Evolutionary conservation across 345 rosid genomes (phyloP).

Genomic region (Laguncularia racemosa): DNA sequence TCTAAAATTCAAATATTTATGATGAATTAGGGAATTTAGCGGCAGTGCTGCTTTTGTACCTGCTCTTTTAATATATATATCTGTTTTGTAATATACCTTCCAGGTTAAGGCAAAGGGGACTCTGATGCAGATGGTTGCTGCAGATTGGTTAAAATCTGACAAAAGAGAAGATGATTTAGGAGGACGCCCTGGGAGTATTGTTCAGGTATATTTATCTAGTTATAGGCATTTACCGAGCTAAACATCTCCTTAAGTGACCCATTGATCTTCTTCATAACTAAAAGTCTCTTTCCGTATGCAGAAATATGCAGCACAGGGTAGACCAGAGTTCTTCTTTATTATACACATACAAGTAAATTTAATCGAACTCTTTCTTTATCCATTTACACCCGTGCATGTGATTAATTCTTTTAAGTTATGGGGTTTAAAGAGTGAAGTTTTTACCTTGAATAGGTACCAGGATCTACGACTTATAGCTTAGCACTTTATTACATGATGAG

Average conservation of each 20-base stretch:
- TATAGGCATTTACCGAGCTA: neutral
- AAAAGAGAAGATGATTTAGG: conserved; percentile 91
- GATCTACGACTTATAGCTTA: conserved; percentile 75
- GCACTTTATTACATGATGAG: conserved; percentile 88
- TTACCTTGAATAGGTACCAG: conserved; percentile 62
- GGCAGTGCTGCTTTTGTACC: neutral
- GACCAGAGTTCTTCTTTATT: conserved; percentile 84
- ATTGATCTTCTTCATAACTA: neutral
- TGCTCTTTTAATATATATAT: conserved; percentile 2
- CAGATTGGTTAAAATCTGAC: conserved; percentile 90
- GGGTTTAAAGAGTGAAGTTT: conserved; percentile 6
- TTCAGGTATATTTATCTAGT: conserved; percentile 43
- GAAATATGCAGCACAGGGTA: conserved; percentile 91
- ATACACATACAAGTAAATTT: conserved; percentile 73
- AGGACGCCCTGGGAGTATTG: conserved; percentile 81
- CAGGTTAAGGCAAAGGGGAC: conserved; percentile 86
- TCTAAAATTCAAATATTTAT: no score
- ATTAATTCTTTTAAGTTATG: neutral
- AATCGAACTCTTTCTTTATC: neutral
- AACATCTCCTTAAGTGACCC: conserved; percentile 1
- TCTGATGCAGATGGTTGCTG: conserved; percentile 92
- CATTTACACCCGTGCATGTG: neutral
- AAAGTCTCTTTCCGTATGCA: conserved; percentile 17
- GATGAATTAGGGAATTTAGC: no score
- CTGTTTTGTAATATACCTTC: conserved; percentile 8